These are phyloP conservation scores for Talaromyces sp. DNA, from an alignment of 2,329 filamentous ascomycete species.

Conservation along the genomic window DNA sequence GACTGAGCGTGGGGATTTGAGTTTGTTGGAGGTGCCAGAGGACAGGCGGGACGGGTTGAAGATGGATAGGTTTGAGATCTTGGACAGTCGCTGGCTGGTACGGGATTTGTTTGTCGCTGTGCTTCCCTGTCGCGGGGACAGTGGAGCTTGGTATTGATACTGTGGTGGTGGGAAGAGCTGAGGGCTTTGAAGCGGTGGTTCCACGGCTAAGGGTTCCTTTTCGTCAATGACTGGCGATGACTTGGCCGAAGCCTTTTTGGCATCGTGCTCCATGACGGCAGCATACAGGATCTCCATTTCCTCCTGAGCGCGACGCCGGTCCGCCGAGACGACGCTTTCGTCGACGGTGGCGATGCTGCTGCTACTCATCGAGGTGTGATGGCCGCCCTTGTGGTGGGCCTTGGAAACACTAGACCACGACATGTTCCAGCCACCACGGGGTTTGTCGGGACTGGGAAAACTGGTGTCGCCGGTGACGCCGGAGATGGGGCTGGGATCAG, in stretches of 20 bases:
- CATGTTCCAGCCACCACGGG: constrained; percentile 29
- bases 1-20: constrained; percentile 41
- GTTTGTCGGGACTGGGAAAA: constrained; percentile 32
- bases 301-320: constrained; percentile 68
- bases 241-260: constrained; percentile 34
- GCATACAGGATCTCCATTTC: constrained; percentile 89
- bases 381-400: constrained; percentile 25
- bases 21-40: constrained; percentile 35
- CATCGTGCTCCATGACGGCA: constrained; percentile 85
- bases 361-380: constrained; percentile 41
- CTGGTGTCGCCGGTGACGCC: constrained; percentile 22
- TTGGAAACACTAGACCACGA: constrained; percentile 35
- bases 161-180: constrained; percentile 3
- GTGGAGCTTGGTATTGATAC: constrained; percentile 6
- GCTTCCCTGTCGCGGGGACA: constrained; percentile 10
- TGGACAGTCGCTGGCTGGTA: constrained; percentile 33
- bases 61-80: constrained; percentile 35
- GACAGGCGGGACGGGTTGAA: constrained; percentile 37
- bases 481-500: constrained; percentile 30
- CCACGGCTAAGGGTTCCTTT: constrained; percentile 19
- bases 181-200: constrained; percentile 18
- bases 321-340: constrained; percentile 66
- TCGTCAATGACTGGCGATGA: constrained; percentile 19
- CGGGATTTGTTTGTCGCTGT: constrained; percentile 20
- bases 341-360: constrained; percentile 70